Evolutionary conservation across 805 yeast genomes (phyloP), one percentile per base, ranked within the genome.

Genomic region (Starmerella floris): DNA sequence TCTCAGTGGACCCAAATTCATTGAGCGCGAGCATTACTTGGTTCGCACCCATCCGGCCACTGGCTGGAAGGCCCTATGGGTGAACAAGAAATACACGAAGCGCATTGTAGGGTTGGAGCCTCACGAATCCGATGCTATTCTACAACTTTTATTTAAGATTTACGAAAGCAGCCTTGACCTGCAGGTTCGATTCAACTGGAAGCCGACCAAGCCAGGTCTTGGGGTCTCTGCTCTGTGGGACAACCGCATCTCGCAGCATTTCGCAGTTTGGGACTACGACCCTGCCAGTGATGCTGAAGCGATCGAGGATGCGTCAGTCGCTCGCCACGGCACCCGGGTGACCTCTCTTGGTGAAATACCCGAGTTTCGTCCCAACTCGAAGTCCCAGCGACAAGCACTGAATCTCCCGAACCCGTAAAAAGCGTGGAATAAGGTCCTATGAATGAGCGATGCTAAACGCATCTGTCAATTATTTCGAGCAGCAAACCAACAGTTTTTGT

Each of bases 101-200:
- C 67, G 73, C 52, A 78, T 82, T 50, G 73, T 76, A 22, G 91
- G 83, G 34, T 65, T 81, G 58, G 81, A 80, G 62, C 68, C 70
- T 37, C 83, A 78, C 52, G 93, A 82, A 62, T 73, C 79, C 25
- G 77, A 74, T 42, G 66, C 64, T 22, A 62, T 83, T 44, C 64
- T 82, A 52, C 61, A 70, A 40, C 73, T 78, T 54, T 64, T 82
- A 51, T 69, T 68, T 53, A 61, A 64, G 41, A 46, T 51, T 15
- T 49, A 50, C 39, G 54, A 50, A 40, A 49, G 51, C 38, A 52
- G 51, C 38, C 56, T 55, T 22, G 61, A 57, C 25, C 44, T 70
- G 48, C 75, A 71, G 55, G 72, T 68, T 20, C 61, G 75, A 49
- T 67, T 68, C 61, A 65, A 62, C 43, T 69, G 76, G 75, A 56